These are phyloP conservation scores for Pseudogymnoascus sp. DNA, from an alignment of 2,329 filamentous ascomycete species.

Conservation along the genomic window DNA sequence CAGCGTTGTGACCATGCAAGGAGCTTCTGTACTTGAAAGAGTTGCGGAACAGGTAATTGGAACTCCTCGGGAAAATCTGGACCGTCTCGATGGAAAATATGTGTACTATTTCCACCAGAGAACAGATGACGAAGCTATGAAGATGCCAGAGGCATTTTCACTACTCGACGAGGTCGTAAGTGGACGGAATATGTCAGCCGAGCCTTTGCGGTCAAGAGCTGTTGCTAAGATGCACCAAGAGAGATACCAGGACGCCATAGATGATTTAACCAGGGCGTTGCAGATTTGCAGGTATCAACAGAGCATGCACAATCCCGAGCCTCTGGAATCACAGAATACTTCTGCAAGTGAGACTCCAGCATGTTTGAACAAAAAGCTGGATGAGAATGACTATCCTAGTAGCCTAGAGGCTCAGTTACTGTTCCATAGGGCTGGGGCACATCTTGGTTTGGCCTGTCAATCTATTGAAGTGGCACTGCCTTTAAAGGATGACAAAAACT, in stretches of 20 bases:
- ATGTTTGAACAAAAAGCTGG: conserved; percentile 41
- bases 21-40: conserved; percentile 66
- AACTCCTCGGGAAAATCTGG: conserved; percentile 45
- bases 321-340: conserved; percentile 42
- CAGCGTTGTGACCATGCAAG: conserved; percentile 77
- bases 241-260: conserved; percentile 59
- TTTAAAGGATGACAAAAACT: conserved; percentile 12
- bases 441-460: conserved; percentile 62
- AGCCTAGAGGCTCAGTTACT: conserved; percentile 67
- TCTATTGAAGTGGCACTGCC: conserved; percentile 50
- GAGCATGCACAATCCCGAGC: conserved; percentile 24
- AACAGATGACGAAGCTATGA: conserved; percentile 67
- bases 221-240: conserved; percentile 68
- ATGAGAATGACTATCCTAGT: conserved; percentile 60
- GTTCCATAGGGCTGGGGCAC: conserved; percentile 66
- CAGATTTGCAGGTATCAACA: conserved; percentile 32
- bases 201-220: conserved; percentile 64
- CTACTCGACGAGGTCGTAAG: conserved; percentile 60
- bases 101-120: conserved; percentile 93
- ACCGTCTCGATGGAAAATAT: conserved; percentile 66
- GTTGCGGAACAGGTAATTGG: conserved; percentile 66
- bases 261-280: conserved; percentile 63
- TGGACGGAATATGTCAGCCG: conserved; percentile 53
- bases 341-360: conserved; percentile 26
- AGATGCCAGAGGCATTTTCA: conserved; percentile 59